Base-by-base conservation (phyloP, 169 alveolate species). In the Theileria orientalis region DNA sequence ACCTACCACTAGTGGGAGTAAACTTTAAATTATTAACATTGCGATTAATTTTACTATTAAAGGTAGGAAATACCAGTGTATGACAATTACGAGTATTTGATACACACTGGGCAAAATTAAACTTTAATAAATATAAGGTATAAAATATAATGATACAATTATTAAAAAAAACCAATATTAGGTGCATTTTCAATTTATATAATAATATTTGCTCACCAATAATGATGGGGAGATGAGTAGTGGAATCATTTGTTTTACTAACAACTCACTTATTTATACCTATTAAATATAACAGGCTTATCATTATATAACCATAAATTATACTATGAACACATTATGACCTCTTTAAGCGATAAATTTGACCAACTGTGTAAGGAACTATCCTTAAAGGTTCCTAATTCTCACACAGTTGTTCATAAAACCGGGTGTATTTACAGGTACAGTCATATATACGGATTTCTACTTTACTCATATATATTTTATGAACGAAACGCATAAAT, bases 341-440 rank as follows among this genome's bases (percentile, higher is more conserved):
- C 42, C 2, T 25, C 9, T 25, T 2, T 1, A 35, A 13, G 44
- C 2, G 5, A 46, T 21, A 33, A 32, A n/a, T 54, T 67, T 8
- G 69, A 42, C 11, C 2, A 29, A 47, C 9, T 67, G 67, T 67
- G 69, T 67, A 41, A 9, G 33, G 51, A 35, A 51, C 21, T 67
- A 19, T 25, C 71, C 37, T 25, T 67, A 19, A 14, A 2, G 9
- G 40, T 67, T 25, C 75, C 75, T 1, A 29, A 27, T 41, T 6
- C 46, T n/a, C 8, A 47, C 71, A 67, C 75, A 2, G 69, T 54
- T 27, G 75, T 67, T 11, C 64, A 67, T 23, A 67, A 67, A 49
- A 13, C 75, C 14, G 75, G 25, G 74, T 67, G 75, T 8, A 1
- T 67, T 3, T 67, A 35, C 42, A 67, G 75, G 75, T 67, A 19